Base-by-base conservation (phyloP, 148 eudicot species). In the Dianthus caryophyllus region DNA sequence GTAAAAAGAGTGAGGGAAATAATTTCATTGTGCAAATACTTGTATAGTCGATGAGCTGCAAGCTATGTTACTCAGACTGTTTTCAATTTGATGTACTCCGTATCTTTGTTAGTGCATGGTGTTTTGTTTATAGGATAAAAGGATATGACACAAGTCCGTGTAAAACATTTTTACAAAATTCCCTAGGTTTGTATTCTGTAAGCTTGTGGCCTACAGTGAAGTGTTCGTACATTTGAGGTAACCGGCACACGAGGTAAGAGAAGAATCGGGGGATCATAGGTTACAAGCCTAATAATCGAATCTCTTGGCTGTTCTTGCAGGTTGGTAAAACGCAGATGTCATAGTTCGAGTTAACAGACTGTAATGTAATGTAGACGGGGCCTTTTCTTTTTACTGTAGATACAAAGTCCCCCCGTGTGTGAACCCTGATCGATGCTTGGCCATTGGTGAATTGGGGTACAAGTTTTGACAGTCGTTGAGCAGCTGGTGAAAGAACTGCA, bases 291-390 rank as follows among this genome's bases (percentile, higher is more conserved):
- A 26, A 11, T 39, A 10, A 38, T 13, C 12, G 48, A 36, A 12
- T 61, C 48, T 20, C 7, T 38, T 61, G 12, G 26, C 48, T 61
- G 48, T 25, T 61, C 16, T 61, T 61, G 65, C 65, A 61, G 65
- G 49, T 61, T 61, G 65, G 65, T 61, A 41, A 61, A 61, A 38
- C 14, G 2, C n/a, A 1, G 20, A 12, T 61, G 49, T 61, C 65
- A 21, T 38, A 39, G 48, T 61, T 59, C 9, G 25, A 61, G 29
- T 38, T 61, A 61, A 15, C 65, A 61, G 48, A 61, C 64, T 61
- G 38, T 61, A 20, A 61, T 61, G 38, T 61, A 20, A 61, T 18
- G 49, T 61, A 38, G 30, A 61, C 26, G 49, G 29, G 65, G 6
- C 65, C 49, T 38, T 41, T 41, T 41, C 10, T 41, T 39, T 39